Conservation (phyloP, 2,329 filamentous ascomycete genomes). For the Xylaria sp. region DNA sequence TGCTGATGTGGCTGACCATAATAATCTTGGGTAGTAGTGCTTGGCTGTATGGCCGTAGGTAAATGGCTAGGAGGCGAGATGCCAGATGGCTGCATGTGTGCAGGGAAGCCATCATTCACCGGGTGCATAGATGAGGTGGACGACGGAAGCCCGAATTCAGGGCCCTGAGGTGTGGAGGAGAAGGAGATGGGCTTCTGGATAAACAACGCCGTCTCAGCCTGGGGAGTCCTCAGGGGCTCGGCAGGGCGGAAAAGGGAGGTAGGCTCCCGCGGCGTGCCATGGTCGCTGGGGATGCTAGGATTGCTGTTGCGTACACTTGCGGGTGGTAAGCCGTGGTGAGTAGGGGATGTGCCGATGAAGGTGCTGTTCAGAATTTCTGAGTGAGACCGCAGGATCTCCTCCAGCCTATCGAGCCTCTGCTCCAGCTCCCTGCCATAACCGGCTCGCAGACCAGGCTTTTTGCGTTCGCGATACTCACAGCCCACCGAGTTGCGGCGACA, state of each 20-base stretch:
- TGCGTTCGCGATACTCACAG: conserved; percentile 76
- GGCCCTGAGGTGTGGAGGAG: conserved; percentile 57
- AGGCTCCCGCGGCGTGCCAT: conserved; percentile 65
- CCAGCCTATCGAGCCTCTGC: conserved; percentile 75
- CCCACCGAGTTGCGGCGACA: conserved; percentile 70
- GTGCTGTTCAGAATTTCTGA: conserved; percentile 72
- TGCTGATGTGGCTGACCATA: conserved; percentile 57
- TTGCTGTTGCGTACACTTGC: conserved; percentile 62
- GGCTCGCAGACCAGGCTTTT: conserved; percentile 73
- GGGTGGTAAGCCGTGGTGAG: conserved; percentile 50
- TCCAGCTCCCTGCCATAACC: conserved; percentile 80
- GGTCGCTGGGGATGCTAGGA: conserved; percentile 64
- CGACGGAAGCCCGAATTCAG: conserved; percentile 63
- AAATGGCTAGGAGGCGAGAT: conserved; percentile 55
- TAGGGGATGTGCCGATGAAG: conserved; percentile 56
- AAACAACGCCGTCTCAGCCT: conserved; percentile 70
- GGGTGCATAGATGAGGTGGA: conserved; percentile 56
- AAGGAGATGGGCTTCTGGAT: conserved; percentile 68
- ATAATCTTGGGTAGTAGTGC: conserved; percentile 61
- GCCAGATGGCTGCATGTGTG: conserved; percentile 56
- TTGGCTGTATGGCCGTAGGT: conserved; percentile 51
- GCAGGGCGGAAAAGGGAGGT: conserved; percentile 60
- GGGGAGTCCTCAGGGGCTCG: conserved; percentile 62
- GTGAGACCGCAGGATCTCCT: conserved; percentile 73
- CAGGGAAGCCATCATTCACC: conserved; percentile 62